A percentile compares a stretch with the other conserved stretches of the same genome.
Conservation (phyloP, 257 asterid species). For the Petunia secreta region DNA sequence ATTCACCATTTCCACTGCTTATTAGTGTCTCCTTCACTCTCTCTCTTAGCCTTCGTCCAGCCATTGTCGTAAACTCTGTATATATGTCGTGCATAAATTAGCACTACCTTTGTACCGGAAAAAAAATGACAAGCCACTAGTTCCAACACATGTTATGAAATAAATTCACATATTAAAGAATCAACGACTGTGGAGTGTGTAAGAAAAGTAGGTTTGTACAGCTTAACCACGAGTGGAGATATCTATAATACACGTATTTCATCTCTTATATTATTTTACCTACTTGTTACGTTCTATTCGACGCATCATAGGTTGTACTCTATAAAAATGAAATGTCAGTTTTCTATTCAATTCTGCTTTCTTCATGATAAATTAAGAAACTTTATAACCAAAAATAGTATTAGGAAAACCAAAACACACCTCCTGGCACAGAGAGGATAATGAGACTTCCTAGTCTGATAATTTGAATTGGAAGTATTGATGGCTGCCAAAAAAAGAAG, state of each 20-base stretch:
- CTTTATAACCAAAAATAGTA: no score
- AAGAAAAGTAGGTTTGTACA: not conserved
- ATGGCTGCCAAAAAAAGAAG: conserved; percentile 45
- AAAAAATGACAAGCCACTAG: not conserved
- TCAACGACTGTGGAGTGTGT: not conserved
- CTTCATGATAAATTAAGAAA: no score
- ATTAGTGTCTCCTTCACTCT: conserved; percentile 57
- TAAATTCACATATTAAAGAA: not conserved
- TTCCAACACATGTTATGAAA: not conserved
- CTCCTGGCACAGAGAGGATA: conserved; percentile 64
- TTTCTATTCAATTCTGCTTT: no score
- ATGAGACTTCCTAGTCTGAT: conserved; percentile 54
- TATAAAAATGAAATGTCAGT: no score
- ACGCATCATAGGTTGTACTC: no score
- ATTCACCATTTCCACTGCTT: conserved; percentile 49
- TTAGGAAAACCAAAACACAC: conserved; percentile 24
- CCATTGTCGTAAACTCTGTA: conserved; percentile 72
- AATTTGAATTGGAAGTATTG: conserved; percentile 63
- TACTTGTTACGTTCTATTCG: no score
- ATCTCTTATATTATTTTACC: no score
- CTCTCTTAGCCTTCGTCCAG: conserved; percentile 64
- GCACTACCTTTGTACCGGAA: not conserved
- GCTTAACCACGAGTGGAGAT: no score
- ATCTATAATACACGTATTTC: no score
- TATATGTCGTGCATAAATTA: not conserved